Base-by-base conservation (phyloP, 2,329 filamentous ascomycete genomes). In the Proliferodiscus dingleyae region DNA sequence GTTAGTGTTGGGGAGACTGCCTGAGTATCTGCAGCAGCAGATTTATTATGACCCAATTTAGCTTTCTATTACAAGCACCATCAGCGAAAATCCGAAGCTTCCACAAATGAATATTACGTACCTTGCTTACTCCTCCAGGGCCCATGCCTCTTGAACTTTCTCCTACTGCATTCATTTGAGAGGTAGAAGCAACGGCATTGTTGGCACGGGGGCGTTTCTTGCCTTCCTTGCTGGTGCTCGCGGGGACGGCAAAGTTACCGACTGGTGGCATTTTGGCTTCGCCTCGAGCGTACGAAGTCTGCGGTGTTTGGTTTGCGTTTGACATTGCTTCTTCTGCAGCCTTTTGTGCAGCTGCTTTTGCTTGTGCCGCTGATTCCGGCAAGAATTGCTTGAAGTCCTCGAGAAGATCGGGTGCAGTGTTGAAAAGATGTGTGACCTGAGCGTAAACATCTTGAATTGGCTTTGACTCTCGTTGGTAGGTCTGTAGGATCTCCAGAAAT, bases 351-450 rank as follows among this genome's bases (percentile, higher is more conserved):
- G 74, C 76, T 49, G 69, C 78, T 64, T 77, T 86, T 57, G 74
- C 80, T 53, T 83, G 78, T 15, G 84, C 83, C 24, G 84, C 83
- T 34, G 91, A 94, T 64, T 98, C 93, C 0, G 93, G 93, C 6
- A 98, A 75, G 57, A 98, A 98, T 62, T 98, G 93, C 66, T 98
- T 98, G 65, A 98, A 98, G 62, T 98, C 93, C 66, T 98, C 93
- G 2, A 98, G 73, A 10, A 98, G 79, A 67, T 98, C 93, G 4
- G 91, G 91, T 0, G 94, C 93, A 4, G 86, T 85, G 62, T 89
- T 89, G 70, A 98, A 98, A 1, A 98, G 73, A 24, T 85, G 86
- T 0, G 94, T 98, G 19, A 98, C 93, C 66, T 98, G 93, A 1
- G 88, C 87, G 65, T 98, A 98, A 3, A 98, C 93, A 66, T 98